These are phyloP conservation scores for Gracilaria gracilis DNA, from an alignment of 23 red algal genomes.

Conservation along the genomic window DNA sequence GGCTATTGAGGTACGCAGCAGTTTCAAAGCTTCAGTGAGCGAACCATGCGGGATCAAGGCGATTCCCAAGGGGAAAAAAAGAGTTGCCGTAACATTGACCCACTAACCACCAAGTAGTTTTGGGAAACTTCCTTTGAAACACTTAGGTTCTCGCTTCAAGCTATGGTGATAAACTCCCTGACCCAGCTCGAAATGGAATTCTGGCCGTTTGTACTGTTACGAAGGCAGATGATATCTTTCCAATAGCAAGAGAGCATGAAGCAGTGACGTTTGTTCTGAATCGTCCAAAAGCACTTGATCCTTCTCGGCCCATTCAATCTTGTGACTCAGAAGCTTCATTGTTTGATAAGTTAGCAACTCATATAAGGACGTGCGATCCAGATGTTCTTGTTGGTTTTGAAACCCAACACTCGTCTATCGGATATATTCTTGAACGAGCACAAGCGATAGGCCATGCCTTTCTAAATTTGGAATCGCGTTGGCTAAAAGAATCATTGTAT, in stretches of 20 bases:
- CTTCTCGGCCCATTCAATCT: conserved; percentile 15
- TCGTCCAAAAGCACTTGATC: conserved; percentile 1
- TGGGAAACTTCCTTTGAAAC: neutral
- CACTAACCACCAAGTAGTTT: neutral
- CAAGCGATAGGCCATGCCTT: conserved; percentile 66
- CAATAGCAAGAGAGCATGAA: neutral
- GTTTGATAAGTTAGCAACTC: conserved; percentile 39
- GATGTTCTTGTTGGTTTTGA: conserved; percentile 91
- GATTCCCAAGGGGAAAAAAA: neutral
- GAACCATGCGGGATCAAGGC: neutral
- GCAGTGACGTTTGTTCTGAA: conserved; percentile 43
- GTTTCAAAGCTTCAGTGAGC: neutral
- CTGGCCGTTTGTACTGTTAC: conserved; percentile 44
- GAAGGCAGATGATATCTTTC: conserved; percentile 33
- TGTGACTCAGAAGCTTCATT: conserved; percentile 53
- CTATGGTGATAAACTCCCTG: conserved; percentile 60
- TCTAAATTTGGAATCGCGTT: conserved; percentile 33
- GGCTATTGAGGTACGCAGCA: conserved; percentile 62
- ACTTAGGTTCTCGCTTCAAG: conserved; percentile 62
- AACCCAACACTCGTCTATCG: conserved; percentile 71
- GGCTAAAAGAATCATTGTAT: conserved; percentile 46
- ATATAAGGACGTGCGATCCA: conserved; percentile 63
- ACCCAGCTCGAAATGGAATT: conserved; percentile 57
- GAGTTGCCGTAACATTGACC: neutral
- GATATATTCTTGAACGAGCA: conserved; percentile 89